These are phyloP conservation scores for Exserohilum turcica DNA, from an alignment of 2,329 filamentous ascomycete species.

Conservation along the genomic window DNA sequence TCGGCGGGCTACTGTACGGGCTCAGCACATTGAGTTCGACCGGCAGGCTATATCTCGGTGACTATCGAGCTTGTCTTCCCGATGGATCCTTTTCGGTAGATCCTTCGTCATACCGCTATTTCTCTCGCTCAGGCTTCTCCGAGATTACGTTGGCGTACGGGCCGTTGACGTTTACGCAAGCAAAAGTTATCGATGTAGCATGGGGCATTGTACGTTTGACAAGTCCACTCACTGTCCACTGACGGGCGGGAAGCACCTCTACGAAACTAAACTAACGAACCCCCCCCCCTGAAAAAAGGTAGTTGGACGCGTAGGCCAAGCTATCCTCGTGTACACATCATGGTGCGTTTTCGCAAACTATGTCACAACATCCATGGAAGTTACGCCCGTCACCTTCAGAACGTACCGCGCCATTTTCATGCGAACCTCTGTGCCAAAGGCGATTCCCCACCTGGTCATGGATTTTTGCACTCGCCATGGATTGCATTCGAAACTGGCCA, in stretches of 20 bases:
- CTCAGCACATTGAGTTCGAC: not conserved
- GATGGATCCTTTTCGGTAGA: slow-evolving; percentile 13
- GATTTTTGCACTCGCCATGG: slow-evolving; percentile 16
- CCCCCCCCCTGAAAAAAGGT: too few relatives aligned
- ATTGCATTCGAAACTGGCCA: slow-evolving; percentile 22
- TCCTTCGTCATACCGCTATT: slow-evolving; percentile 12
- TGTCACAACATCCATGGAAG: slow-evolving; percentile 28
- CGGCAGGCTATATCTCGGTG: not conserved
- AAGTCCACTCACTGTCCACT: too few relatives aligned
- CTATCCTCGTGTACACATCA: slow-evolving; percentile 21
- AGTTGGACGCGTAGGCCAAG: slow-evolving; percentile 28
- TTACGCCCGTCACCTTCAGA: slow-evolving; percentile 21
- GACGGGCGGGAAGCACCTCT: too few relatives aligned
- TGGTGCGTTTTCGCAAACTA: slow-evolving; percentile 27
- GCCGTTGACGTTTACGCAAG: slow-evolving; percentile 19
- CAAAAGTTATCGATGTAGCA: slow-evolving; percentile 27
- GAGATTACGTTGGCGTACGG: slow-evolving; percentile 27
- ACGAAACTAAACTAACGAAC: not conserved
- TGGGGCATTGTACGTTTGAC: slow-evolving; percentile 33
- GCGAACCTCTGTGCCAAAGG: too few relatives aligned
- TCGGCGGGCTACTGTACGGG: not conserved
- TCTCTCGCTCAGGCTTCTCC: slow-evolving; percentile 22
- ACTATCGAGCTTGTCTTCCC: slow-evolving; percentile 8
- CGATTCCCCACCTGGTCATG: slow-evolving; percentile 4
- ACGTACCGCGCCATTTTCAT: slow-evolving; percentile 27